Base-by-base conservation (phyloP, 2,329 filamentous ascomycete species). In the Gnomoniopsis sp. region DNA sequence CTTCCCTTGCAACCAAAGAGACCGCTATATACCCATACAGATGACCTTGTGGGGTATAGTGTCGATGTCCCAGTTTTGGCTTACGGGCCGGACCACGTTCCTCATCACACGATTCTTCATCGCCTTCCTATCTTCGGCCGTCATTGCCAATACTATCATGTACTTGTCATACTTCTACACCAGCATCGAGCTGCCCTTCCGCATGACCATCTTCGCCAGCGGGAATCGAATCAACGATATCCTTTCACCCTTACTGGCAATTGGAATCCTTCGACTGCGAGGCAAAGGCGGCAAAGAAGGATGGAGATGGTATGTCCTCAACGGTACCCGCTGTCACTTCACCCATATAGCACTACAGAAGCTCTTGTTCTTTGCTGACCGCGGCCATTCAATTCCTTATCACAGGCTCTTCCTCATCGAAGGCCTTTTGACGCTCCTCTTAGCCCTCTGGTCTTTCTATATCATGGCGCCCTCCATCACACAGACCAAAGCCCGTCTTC, bases 371-470 rank as follows among this genome's bases (percentile, higher is more conserved):
- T n/a, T n/a, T n/a, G n/a, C n/a, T n/a, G n/a, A n/a, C n/a, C n/a
- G n/a, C n/a, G n/a, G n/a, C n/a, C n/a, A n/a, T n/a, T 38, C 34
- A 38, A 8, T 15, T 8, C 34, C 15, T 38, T 8, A 8, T 38
- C 34, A 8, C 34, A 38, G 34, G 34, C 68, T 82, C 1, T 80
- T 85, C 64, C 67, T 84, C 0, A 73, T 86, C 26, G 83, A 86
- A 65, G 81, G 77, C 1, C 52, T 75, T 7, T 68, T 82, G n/a
- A 82, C 76, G 0, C 65, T 78, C 1, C 47, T 72, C 1, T 38
- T 62, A 17, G 79, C 80, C 1, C 49, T 82, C 1, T 65, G 75
- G 22, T 76, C 78, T 0, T 81, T 74, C 64, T 76, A 79, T 53
- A 71, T 79, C 50, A 78, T 84, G 73, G 79, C 79, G 7, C 68